phyloP scores from a whole-genome alignment of 179 eudicot species.

The Beta macrorhiza region DNA sequence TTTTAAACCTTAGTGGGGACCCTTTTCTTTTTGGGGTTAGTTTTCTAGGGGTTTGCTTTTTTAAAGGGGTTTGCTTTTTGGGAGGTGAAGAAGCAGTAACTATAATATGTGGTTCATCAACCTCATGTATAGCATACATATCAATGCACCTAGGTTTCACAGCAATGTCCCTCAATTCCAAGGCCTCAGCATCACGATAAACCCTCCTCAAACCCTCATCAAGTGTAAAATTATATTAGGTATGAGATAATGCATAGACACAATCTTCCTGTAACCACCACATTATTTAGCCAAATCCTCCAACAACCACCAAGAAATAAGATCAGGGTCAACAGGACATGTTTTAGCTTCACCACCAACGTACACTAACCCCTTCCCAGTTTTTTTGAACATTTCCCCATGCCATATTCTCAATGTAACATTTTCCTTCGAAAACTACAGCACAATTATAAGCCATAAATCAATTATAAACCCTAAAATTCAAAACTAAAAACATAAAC shows the following conservation, averaged over 20 bases:
- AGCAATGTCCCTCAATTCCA: neutral
- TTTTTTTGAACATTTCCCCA: neutral
- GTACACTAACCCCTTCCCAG: neutral
- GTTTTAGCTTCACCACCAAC: neutral
- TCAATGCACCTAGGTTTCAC: neutral
- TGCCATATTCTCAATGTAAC: neutral
- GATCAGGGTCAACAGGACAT: neutral
- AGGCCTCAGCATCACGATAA: neutral
- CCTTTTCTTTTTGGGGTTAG: no score
- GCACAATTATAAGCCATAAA: no score
- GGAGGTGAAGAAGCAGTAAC: neutral
- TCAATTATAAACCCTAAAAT: no score
- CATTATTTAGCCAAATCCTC: neutral
- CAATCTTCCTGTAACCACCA: neutral
- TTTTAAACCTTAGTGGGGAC: no score
- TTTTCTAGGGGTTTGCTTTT: neutral
- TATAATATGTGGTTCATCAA: neutral
- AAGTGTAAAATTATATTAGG: neutral
- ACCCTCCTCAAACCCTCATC: neutral
- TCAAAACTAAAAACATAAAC: no score
- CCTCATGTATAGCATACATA: neutral
- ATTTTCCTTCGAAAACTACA: neutral
- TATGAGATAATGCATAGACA: neutral
- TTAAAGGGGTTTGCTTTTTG: neutral
- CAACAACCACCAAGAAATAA: neutral